Base-by-base conservation (phyloP, 306 rosid genomes). In the Dryas drummondii region DNA sequence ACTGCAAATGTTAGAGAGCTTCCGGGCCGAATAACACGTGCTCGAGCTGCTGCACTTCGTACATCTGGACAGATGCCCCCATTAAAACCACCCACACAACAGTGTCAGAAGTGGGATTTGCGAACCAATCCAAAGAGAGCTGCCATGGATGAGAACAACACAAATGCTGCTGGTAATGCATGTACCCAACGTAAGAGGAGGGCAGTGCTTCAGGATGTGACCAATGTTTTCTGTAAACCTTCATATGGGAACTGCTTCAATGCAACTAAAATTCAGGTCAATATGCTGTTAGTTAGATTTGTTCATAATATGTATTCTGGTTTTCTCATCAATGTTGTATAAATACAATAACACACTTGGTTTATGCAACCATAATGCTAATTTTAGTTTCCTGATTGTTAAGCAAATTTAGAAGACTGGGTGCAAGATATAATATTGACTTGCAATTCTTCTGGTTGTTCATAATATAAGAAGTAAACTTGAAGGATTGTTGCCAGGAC, bases 21-120 rank as follows among this genome's bases (percentile, higher is more conserved):
- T 68, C 79, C 92, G 14, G 85, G 79, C 73, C 83, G 96, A 75
- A 53, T 90, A 75, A 94, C 98, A 44, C 93, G 96, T 68, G 86
- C 93, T 76, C 87, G 82, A 74, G 90, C 92, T 54, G 91, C 96
- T 71, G 86, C 96, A 51, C 75, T 83, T 41, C 65, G 66, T 32
- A 77, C 84, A 54, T 78, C 91, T 60, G 85, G 82, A 64, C 90
- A 84, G 73, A 68, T 86, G 51, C 87, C 87, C 71, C 90, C 87
- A 59, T 15, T 81, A 72, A 88, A 84, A 74, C 83, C 37, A 54
- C 61, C 72, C 61, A 17, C 82, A 55, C 82, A 79, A 27, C 78
- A 65, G 73, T 82, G 42, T 64, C 87, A 81, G 78, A 86, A 78
- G 84, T 89, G 45, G 66, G 76, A 71, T 77, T 51, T 69, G n/a